A percentile compares a stretch with the other conserved stretches of the same genome.
phyloP scores from a whole-genome alignment of 306 rosid species.

The Cicer bijugum region DNA sequence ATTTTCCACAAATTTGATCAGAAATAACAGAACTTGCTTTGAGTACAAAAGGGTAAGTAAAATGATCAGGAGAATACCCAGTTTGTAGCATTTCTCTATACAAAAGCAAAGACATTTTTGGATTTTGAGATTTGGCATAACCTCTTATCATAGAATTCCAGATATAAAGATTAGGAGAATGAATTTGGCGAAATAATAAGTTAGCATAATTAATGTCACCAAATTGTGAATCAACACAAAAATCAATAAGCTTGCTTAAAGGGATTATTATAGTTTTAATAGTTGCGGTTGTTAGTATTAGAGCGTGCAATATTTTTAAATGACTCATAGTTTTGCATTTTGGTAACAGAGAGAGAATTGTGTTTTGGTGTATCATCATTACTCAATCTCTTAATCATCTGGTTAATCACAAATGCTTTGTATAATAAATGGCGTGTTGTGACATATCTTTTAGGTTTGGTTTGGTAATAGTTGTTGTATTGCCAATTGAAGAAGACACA shows the following conservation, averaged over 20 bases:
- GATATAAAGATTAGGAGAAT: constrained; percentile 63
- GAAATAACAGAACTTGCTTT: constrained; percentile 55
- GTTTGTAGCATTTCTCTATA: constrained; percentile 61
- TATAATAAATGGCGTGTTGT: too few species aligned
- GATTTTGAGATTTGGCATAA: constrained; percentile 55
- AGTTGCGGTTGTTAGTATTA: constrained; percentile 59
- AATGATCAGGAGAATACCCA: constrained; percentile 68
- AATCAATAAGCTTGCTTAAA: constrained; percentile 68
- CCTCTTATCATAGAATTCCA: constrained; percentile 82
- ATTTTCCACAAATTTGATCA: constrained; percentile 54
- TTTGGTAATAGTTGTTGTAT: too few species aligned
- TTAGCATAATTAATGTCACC: constrained; percentile 66
- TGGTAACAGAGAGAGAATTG: constrained; percentile 54
- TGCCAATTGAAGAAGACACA: too few species aligned
- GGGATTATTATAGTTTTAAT: constrained; percentile 54
- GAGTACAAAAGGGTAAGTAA: constrained; percentile 76
- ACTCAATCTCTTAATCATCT: too few species aligned
- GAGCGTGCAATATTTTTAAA: constrained; percentile 60
- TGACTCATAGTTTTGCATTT: constrained; percentile 61
- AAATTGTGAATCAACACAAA: constrained; percentile 56
- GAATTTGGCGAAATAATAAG: constrained; percentile 54
- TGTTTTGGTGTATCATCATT: constrained; percentile 52
- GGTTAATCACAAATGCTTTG: too few species aligned
- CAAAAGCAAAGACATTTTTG: constrained; percentile 53
- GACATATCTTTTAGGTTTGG: too few species aligned